phyloP scores from a whole-genome alignment of 2,329 filamentous ascomycete species.

The Setomelanomma holmii region DNA sequence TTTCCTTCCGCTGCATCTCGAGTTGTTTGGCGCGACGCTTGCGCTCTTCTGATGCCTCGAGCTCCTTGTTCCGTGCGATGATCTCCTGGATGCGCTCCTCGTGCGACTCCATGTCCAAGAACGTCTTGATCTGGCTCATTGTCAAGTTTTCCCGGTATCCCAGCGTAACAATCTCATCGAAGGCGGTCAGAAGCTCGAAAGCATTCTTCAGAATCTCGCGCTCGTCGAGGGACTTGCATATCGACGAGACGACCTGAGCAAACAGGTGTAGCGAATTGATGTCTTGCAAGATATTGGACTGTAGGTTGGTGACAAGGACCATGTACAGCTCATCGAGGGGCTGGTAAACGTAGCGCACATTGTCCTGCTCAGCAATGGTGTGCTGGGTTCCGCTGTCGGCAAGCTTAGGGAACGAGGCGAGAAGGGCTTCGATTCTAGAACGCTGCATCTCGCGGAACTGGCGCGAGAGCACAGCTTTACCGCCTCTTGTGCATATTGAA shows the following conservation, averaged over 20 bases:
- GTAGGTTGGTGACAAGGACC: slow-evolving; percentile 98
- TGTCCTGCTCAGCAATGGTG: slow-evolving; percentile 98
- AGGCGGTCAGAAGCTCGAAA: slow-evolving; percentile 94
- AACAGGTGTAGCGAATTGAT: slow-evolving; percentile 98
- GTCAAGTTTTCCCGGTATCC: slow-evolving; percentile 97
- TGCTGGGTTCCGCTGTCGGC: slow-evolving; percentile 96
- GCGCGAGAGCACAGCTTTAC: slow-evolving; percentile 96
- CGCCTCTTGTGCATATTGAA: slow-evolving; percentile 97
- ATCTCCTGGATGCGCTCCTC: slow-evolving; percentile 96
- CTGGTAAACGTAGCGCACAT: slow-evolving; percentile 99
- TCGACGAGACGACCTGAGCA: slow-evolving; percentile 94
- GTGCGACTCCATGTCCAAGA: slow-evolving; percentile 98
- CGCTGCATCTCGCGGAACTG: slow-evolving; percentile 98
- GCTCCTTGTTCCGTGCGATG: slow-evolving; percentile 83
- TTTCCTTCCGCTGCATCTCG: slow-evolving; percentile 98
- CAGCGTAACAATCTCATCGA: slow-evolving; percentile 94
- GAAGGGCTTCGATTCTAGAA: slow-evolving; percentile 93
- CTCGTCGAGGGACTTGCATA: slow-evolving; percentile 95
- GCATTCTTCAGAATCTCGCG: slow-evolving; percentile 93
- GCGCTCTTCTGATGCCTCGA: slow-evolving; percentile 96
- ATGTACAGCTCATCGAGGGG: slow-evolving; percentile 99
- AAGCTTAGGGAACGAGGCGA: slow-evolving; percentile 97
- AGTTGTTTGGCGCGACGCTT: slow-evolving; percentile 99
- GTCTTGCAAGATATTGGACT: slow-evolving; percentile 99
- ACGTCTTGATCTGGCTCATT: slow-evolving; percentile 97